These are phyloP conservation scores for Diversispora epigaea DNA, from an alignment of 192 early-diverging fungal genomes.

Conservation along the genomic window DNA sequence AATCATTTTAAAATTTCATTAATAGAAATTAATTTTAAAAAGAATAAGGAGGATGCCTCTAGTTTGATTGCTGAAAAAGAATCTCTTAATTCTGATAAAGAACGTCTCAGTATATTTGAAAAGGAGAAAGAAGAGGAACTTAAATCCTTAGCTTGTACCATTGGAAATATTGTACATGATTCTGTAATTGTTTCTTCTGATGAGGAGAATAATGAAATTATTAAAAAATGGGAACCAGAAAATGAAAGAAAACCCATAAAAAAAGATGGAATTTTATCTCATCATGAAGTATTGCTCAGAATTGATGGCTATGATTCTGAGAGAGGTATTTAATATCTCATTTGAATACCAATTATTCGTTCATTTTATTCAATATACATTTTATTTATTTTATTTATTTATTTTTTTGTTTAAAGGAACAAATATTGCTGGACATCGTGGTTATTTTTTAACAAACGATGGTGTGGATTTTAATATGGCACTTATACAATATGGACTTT, in stretches of 20 bases:
- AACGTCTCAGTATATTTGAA: conserved; percentile 60
- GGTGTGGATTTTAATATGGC: conserved; percentile 98
- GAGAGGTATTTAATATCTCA: conserved; percentile 56
- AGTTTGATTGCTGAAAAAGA: conserved; percentile 76
- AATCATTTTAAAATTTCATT: background rate
- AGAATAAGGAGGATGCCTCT: conserved; percentile 78
- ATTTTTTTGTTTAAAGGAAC: conserved; percentile 30
- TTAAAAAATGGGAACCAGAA: conserved; percentile 22
- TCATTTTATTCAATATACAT: background rate
- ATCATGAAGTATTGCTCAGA: conserved; percentile 93
- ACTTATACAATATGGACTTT: conserved; percentile 92
- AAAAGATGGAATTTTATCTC: conserved; percentile 66
- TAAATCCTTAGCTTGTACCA: conserved; percentile 57
- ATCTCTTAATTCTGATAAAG: conserved; percentile 71
- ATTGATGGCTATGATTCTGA: conserved; percentile 87
- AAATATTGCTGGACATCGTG: conserved; percentile 97
- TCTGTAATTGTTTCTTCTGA: conserved; percentile 82
- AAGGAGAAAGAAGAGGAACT: conserved; percentile 74
- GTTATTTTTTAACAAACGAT: conserved; percentile 93
- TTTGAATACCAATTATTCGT: background rate
- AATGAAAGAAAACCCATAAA: conserved; percentile 46
- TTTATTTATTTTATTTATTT: background rate
- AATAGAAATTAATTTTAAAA: background rate
- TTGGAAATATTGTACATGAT: conserved; percentile 96
- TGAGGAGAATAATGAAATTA: conserved; percentile 56